Conservation (phyloP, 306 rosid species). For the Pyrus bretschneideri region DNA sequence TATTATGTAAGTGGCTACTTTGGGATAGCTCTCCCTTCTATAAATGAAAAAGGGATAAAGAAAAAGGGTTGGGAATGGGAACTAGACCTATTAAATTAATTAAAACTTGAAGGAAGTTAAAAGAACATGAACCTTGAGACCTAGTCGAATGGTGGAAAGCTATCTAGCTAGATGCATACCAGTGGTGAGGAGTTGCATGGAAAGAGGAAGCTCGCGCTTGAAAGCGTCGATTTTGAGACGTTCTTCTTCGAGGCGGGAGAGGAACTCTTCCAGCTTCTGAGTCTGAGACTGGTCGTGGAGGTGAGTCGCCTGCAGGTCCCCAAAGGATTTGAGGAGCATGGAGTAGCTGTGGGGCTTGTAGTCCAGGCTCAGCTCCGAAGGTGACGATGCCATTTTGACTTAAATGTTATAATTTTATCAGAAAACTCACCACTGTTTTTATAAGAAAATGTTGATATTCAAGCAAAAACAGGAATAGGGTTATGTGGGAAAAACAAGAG, state of each 20-base stretch:
- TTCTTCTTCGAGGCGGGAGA: conserved; percentile 83
- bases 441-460: conserved; percentile 3
- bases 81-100: not conserved
- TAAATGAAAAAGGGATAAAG: conserved; percentile 27
- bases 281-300: conserved; percentile 34
- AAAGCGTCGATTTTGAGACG: conserved; percentile 94
- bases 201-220: conserved; percentile 98
- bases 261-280: conserved; percentile 75
- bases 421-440: not conserved
- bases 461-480: conserved; percentile 30
- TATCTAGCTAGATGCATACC: conserved; percentile 29
- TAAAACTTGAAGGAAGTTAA: not conserved
- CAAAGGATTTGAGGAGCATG: conserved; percentile 73
- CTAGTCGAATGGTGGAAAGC: not conserved
- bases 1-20: conserved; percentile 10
- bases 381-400: conserved; percentile 42
- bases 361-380: conserved; percentile 74
- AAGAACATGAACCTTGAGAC: not conserved
- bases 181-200: conserved; percentile 97
- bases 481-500: conserved; percentile 58
- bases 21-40: conserved; percentile 18
- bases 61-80: conserved; percentile 9
- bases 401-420: not conserved
- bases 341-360: conserved; percentile 81
- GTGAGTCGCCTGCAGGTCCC: conserved; percentile 26